These are phyloP conservation scores for Agapanthus africanus DNA, from an alignment of 106 monocot genomes.

Conservation along the genomic window DNA sequence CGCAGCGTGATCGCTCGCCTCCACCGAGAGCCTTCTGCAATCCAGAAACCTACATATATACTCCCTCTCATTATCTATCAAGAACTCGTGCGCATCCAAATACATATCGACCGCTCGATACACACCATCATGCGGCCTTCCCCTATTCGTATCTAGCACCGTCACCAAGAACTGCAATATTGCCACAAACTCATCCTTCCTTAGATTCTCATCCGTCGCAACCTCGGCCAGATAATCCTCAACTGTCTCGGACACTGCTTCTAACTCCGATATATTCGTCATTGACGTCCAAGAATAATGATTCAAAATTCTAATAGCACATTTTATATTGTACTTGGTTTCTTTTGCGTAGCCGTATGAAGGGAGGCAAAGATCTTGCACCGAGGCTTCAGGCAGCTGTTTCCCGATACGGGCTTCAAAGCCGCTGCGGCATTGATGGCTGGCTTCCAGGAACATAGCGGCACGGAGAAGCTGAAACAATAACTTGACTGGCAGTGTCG, in stretches of 20 bases:
- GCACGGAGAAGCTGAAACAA: constrained; percentile 22
- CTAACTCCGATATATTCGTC: background rate
- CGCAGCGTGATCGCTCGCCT: constrained; percentile 35
- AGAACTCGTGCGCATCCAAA: constrained; percentile 19
- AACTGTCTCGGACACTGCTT: constrained; percentile 13
- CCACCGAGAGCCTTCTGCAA: constrained; percentile 17
- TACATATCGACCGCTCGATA: constrained; percentile 39
- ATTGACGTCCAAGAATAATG: constrained; percentile 9
- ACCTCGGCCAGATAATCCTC: constrained; percentile 21
- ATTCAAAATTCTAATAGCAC: constrained; percentile 19
- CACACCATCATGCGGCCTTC: constrained; percentile 17
- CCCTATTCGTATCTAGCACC: background rate
- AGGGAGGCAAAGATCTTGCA: constrained; percentile 26
- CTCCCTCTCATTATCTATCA: constrained; percentile 43
- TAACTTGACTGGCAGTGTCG: constrained; percentile 11
- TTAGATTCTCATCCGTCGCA: constrained; percentile 20
- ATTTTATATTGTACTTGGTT: constrained; percentile 20
- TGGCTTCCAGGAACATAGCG: constrained; percentile 17
- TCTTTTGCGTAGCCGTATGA: constrained; percentile 22
- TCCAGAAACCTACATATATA: constrained; percentile 33
- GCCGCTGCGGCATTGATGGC: constrained; percentile 14
- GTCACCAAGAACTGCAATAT: constrained; percentile 20
- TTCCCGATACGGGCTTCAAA: constrained; percentile 26
- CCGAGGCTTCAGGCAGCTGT: constrained; percentile 22
- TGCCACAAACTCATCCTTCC: constrained; percentile 23